A percentile compares a stretch with the other conserved stretches of the same genome.
These are phyloP conservation scores for Cryphonectria naterciae DNA, from an alignment of 2,329 filamentous ascomycete species.

Conservation along the genomic window DNA sequence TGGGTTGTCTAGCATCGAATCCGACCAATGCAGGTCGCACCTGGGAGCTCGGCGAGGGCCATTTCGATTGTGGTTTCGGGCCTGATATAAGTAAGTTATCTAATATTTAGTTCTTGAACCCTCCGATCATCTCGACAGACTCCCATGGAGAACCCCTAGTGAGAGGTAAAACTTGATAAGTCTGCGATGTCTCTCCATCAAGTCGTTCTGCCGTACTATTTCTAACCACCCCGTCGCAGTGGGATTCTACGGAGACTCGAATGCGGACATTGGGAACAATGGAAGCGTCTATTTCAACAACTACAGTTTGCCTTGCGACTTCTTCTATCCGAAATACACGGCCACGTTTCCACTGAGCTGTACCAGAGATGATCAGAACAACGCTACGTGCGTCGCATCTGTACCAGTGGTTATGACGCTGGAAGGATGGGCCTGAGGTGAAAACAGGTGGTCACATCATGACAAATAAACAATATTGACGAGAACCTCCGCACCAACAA, in stretches of 20 bases:
- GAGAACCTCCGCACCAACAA: not conserved
- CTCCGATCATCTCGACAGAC: not conserved
- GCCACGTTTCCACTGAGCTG: slow-evolving; percentile 21
- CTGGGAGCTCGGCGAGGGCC: slow-evolving; percentile 18
- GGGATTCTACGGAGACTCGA: slow-evolving; percentile 22
- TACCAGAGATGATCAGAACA: slow-evolving; percentile 12
- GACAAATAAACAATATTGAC: no score
- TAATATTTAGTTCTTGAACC: not conserved
- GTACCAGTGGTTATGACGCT: slow-evolving; percentile 12
- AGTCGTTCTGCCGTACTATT: no score
- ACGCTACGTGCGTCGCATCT: slow-evolving; percentile 19
- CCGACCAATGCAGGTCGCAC: slow-evolving; percentile 4
- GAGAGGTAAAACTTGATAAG: not conserved
- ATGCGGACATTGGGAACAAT: slow-evolving; percentile 16
- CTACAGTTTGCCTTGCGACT: not conserved
- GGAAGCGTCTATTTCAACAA: slow-evolving; percentile 21
- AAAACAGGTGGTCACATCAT: not conserved
- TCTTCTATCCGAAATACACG: not conserved
- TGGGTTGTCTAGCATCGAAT: slow-evolving; percentile 12
- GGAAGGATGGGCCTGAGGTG: not conserved
- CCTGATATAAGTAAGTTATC: slow-evolving; percentile 7
- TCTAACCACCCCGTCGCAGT: not conserved
- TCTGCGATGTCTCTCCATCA: not conserved
- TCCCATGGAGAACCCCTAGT: not conserved
- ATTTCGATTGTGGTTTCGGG: slow-evolving; percentile 18